Evolutionary conservation across 2,329 filamentous ascomycete genomes (phyloP), one percentile per base, ranked within the genome.

Genomic region (Thelonectria olida): DNA sequence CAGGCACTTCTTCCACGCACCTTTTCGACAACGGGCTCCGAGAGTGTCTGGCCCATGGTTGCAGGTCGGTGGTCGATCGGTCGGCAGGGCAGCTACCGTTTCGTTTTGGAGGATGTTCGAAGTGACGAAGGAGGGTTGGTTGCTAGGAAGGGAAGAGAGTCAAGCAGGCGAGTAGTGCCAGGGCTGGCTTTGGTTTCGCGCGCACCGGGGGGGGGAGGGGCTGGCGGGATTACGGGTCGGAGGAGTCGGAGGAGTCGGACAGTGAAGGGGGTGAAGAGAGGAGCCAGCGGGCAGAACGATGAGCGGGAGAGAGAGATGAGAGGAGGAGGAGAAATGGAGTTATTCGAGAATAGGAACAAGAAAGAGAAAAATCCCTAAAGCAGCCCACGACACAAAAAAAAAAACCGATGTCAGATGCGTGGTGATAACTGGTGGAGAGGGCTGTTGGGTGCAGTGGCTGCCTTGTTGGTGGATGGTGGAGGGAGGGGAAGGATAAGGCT

Each of bases 11-110:
- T 52, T 19, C 28, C 60, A 74, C 75, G 68, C 68, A 99, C 96
- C 94, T 99, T 99, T 79, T 98, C 96, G 80, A 97, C 92, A 76
- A 99, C 94, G 75, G 96, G 96, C 86, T 99, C 96, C 75, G 95
- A 98, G 77, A 99, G 90, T 81, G 96, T 99, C 86, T 99, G 96
- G 88, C 96, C 96, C 96, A 99, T 99, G 82, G 67, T 68, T 75
- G 55, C 54, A 64, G 47, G 56, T 66, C 62, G 52, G 42, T 56
- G 55, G 44, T 62, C 58, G 64, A 54, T 69, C 62, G 62, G 62
- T 70, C 68, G 70, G 68, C 51, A 70, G 67, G 67, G 63, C 41
- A 65, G 69, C 69, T 71, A 67, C 65, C 49, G 57, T 60, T 59
- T 42, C 39, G 39, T 65, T 64, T 67, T 67, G 62, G 51, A 63